These are phyloP conservation scores for Fusarium goolgardi DNA, from an alignment of 2,329 filamentous ascomycete species.

Conservation along the genomic window DNA sequence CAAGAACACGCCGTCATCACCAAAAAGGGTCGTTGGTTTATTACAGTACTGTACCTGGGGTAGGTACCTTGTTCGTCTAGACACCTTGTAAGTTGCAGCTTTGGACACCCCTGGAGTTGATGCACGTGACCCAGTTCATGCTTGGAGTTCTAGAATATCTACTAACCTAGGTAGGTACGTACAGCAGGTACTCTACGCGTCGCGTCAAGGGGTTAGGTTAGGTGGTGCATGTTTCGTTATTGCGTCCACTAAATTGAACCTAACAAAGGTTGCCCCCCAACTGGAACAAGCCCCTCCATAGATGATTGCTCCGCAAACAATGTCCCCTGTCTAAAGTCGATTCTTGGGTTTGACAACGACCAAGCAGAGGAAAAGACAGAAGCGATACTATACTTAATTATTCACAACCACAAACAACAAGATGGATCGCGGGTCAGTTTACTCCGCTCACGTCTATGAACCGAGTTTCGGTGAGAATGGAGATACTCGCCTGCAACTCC, in stretches of 20 bases:
- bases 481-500: slow-evolving; percentile 77
- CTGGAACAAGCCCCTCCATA: slow-evolving; percentile 43
- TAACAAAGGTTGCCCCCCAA: slow-evolving; percentile 41
- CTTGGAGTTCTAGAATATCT: not conserved
- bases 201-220: slow-evolving; percentile 34
- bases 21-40: slow-evolving; percentile 30
- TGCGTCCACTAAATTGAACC: slow-evolving; percentile 29
- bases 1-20: slow-evolving; percentile 42
- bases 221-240: slow-evolving; percentile 22
- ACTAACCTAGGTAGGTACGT: not conserved
- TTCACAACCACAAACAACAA: slow-evolving; percentile 17
- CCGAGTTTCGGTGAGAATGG: slow-evolving; percentile 72
- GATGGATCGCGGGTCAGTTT: slow-evolving; percentile 92
- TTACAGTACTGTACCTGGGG: slow-evolving; percentile 25
- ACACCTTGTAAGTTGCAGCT: slow-evolving; percentile 43
- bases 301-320: slow-evolving; percentile 36
- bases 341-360: slow-evolving; percentile 24
- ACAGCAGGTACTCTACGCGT: slow-evolving; percentile 36
- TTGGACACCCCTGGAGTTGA: slow-evolving; percentile 19
- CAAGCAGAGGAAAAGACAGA: slow-evolving; percentile 16
- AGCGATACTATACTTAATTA: not conserved
- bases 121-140: slow-evolving; percentile 28
- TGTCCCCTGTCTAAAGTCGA: slow-evolving; percentile 37
- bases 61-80: slow-evolving; percentile 29
- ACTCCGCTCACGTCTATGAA: slow-evolving; percentile 83